Base-by-base conservation (phyloP, 169 alveolate species). In the Eimeria acervulina region DNA sequence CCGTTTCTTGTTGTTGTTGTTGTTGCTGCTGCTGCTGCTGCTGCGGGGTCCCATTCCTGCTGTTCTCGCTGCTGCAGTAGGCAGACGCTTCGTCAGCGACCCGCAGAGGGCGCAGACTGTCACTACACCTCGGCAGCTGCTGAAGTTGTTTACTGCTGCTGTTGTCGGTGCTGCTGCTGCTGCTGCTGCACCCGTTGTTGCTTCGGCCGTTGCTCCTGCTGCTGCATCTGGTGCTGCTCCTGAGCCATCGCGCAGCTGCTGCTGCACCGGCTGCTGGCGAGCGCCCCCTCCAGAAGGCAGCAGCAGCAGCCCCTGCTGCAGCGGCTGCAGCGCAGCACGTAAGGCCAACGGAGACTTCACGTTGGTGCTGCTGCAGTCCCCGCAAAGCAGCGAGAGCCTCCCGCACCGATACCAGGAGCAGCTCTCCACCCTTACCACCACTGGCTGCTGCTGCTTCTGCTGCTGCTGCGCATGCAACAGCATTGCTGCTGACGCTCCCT, bases 261-360 rank as follows among this genome's bases (percentile, higher is more conserved):
- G 92, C 92, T 5, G 92, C 47, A 12, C 78, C 15, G 17, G 42
- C 55, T 55, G 74, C 76, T 52, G 92, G 15, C 19, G 51, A 21
- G 31, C 42, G 28, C 21, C 10, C 23, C 90, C 68, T 2, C 90
- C 70, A 0, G 70, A 15, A 7, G 55, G 55, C 76, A 51, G 55
- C 70, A 33, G 36, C 74, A 83, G 52, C 40, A 83, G 76, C 76
- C 33, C 66, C 91, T 51, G 91, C 91, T 83, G 91, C 74, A 83
- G 74, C 31, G 91, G 91, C 91, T 83, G 76, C 70, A 83, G 74
- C 44, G 74, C 91, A 51, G 74, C 91, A 51, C 91, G 91, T 10
- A 52, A 23, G 52, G 91, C 91, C 76, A 83, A 23, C 21, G 91
- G 91, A 17, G 74, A 33, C 55, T 31, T 31, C 33, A 83, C 76